These are phyloP conservation scores for Melampsora americana DNA, from an alignment of 1,284 basidiomycete genomes.

Conservation along the genomic window DNA sequence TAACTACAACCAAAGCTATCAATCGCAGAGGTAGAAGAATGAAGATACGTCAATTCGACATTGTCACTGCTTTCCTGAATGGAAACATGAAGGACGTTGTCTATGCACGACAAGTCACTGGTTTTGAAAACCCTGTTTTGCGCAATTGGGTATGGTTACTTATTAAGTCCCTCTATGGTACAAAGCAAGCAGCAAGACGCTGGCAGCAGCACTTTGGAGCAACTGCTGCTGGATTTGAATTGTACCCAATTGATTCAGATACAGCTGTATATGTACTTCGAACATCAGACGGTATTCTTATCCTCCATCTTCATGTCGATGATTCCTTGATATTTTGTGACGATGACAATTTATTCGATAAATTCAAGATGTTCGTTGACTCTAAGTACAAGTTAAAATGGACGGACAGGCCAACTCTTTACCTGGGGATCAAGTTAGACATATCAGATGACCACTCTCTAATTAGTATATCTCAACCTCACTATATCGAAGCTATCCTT, in stretches of 20 bases:
- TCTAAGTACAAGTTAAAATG: neutral
- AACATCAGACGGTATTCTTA: neutral
- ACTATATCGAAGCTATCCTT: too few relatives aligned
- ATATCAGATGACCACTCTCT: neutral
- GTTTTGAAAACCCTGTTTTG: neutral
- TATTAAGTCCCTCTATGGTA: conserved; percentile 5
- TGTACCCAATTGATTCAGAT: too few relatives aligned
- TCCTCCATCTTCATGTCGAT: neutral
- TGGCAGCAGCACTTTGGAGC: too few relatives aligned
- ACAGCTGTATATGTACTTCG: neutral
- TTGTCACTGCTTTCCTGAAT: neutral
- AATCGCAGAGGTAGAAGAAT: too few relatives aligned
- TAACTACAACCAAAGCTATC: neutral
- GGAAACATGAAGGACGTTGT: neutral
- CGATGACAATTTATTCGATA: neutral
- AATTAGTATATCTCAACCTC: too few relatives aligned
- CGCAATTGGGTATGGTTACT: neutral
- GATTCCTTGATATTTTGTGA: neutral
- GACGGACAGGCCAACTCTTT: neutral
- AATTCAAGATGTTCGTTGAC: neutral
- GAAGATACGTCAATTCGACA: neutral
- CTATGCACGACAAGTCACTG: neutral
- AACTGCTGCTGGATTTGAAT: neutral
- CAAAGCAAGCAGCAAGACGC: neutral
- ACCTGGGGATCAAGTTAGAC: neutral